Conservation (phyloP, 2,329 filamentous ascomycete species). For the Blumeriella jaapii region DNA sequence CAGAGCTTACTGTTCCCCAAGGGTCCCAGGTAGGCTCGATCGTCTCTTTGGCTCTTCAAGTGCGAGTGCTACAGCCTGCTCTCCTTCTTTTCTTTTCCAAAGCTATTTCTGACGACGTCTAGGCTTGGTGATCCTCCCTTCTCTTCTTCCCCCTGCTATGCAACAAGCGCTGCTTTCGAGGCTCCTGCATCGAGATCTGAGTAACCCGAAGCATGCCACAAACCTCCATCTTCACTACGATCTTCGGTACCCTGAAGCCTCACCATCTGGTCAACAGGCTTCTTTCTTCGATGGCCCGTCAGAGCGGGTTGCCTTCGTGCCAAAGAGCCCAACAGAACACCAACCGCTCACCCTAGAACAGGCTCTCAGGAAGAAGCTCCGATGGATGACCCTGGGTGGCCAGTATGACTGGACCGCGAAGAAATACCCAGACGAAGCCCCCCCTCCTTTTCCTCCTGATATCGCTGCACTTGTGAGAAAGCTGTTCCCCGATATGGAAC, state of each 20-base stretch:
- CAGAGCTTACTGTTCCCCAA: neutral
- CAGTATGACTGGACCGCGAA: conserved; percentile 96
- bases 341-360: conserved; percentile 58
- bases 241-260: conserved; percentile 44
- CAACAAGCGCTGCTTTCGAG: conserved; percentile 61
- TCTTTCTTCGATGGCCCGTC: conserved; percentile 46
- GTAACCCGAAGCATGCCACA: conserved; percentile 63
- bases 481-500: conserved; percentile 64
- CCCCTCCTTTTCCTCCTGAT: conserved; percentile 65
- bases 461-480: conserved; percentile 54
- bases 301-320: conserved; percentile 43
- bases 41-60: neutral
- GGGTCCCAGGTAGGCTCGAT: conserved; percentile 41
- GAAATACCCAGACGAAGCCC: conserved; percentile 56
- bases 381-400: conserved; percentile 89
- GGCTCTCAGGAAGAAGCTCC: conserved; percentile 67
- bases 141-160: conserved; percentile 55
- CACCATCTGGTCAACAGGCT: conserved; percentile 1
- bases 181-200: conserved; percentile 68
- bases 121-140: conserved; percentile 74
- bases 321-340: conserved; percentile 64
- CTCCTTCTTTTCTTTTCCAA: neutral
- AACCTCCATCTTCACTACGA: conserved; percentile 82
- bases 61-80: neutral
- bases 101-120: conserved; percentile 13